Evolutionary conservation across 768 basidiomycete genomes (phyloP), one percentile per base, ranked within the genome.

Genomic region (Pleurotus djamor): DNA sequence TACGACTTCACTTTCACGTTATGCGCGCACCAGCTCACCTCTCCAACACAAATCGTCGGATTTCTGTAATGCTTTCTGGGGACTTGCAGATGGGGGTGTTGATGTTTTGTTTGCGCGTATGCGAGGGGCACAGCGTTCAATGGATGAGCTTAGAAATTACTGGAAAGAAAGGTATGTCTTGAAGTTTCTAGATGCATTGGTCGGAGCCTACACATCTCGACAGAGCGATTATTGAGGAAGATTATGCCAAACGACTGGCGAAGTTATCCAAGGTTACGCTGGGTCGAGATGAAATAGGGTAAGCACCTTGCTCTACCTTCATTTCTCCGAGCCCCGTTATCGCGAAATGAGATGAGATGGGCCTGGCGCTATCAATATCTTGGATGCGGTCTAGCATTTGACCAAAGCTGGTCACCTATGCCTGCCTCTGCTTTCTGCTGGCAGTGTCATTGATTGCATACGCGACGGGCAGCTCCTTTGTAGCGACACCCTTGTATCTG

Each of bases 31-130:
- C 48, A 76, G 75, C 38, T 86, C 88, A 44, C 82, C 85, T 17
- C 71, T 64, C 37, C 59, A 70, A 9, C 74, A 74, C 60, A 75
- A 75, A 59, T 85, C 86, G 8, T 73, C 87, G 66, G 94, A 97
- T 75, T 98, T 95, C 74, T 98, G 96, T 73, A 99, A 98, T 74
- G 85, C 94, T 2, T 98, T 98, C 76, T 98, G 97, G 97, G 94
- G 94, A 9, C 65, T 81, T 16, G 84, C 80, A 33, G 94, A 97
- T 77, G 89, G 82, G 41, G 95, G 95, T 13, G 94, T 92, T 62
- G 93, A 96, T 66, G 93, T 96, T 48, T 79, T 98, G 35, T 91
- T 93, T 70, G 89, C 94, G 35, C 83, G 94, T 61, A 91, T 96
- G 87, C 82, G 94, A 7, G 93, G 92, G 16, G 92, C 91, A 12